phyloP scores from a whole-genome alignment of 1,139 yeast species.

The Taiozyma sp. region DNA sequence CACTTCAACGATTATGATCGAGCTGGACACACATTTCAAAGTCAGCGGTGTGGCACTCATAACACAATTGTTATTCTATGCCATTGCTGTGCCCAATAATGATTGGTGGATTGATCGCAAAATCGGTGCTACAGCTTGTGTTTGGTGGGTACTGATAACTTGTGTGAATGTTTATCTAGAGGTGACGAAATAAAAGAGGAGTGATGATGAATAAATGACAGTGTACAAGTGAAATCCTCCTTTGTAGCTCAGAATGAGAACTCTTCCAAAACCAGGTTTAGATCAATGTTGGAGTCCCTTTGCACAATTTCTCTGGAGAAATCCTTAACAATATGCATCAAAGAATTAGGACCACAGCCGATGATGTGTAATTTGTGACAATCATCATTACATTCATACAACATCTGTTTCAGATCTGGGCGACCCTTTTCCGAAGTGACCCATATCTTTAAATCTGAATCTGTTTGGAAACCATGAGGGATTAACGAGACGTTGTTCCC shows the following conservation, averaged over 20 bases:
- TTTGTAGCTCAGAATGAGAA: constrained; percentile 12
- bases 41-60: constrained; percentile 49
- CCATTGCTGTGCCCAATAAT: constrained; percentile 52
- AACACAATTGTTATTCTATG: constrained; percentile 15
- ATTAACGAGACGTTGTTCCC: background rate
- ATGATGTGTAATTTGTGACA: constrained; percentile 37
- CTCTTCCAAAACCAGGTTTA: constrained; percentile 21
- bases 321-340: constrained; percentile 34
- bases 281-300: constrained; percentile 3
- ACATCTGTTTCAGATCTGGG: constrained; percentile 34
- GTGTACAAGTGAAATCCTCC: background rate
- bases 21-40: constrained; percentile 40
- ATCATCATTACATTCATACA: constrained; percentile 25
- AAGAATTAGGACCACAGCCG: constrained; percentile 48
- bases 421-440: constrained; percentile 27
- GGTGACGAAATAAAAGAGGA: background rate
- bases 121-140: constrained; percentile 40
- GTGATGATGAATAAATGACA: background rate
- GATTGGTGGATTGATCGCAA: constrained; percentile 57
- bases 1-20: constrained; percentile 27
- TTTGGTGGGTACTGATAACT: constrained; percentile 28
- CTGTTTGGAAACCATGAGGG: background rate
- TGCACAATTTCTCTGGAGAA: constrained; percentile 29
- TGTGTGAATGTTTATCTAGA: constrained; percentile 18
- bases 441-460: constrained; percentile 10